A percentile compares a stretch with the other conserved stretches of the same genome.
These are phyloP conservation scores for barrel medic (Medicago truncatula) DNA, from an alignment of 306 rosid genomes.

Conservation along the genomic window MtrunA17r5.0-ANR NC_053043.1:4103001-4103500, in stretches of 20 bases:
- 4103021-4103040: conserved; percentile 47
- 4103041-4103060: conserved; percentile 19
- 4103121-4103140: conserved; percentile 77
- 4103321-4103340: neutral
- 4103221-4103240: conserved; percentile 84
- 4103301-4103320: neutral
- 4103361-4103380: neutral
- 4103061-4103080: conserved; percentile 70
- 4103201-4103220: conserved; percentile 63
- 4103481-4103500: neutral
- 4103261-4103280: conserved; percentile 85
- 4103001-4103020: neutral
- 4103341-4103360: neutral
- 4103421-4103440: neutral
- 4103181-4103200: conserved; percentile 63
- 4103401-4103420: neutral
- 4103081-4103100: conserved; percentile 78
- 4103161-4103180: conserved; percentile 72
- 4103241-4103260: conserved; percentile 83
- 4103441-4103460: neutral
- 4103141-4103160: conserved; percentile 67
- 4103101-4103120: conserved; percentile 79
- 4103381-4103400: neutral
- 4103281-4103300: conserved; percentile 61
- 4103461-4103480: neutral